Conservation (phyloP, 257 asterid genomes). For the Ehretia macrophylla region DNA sequence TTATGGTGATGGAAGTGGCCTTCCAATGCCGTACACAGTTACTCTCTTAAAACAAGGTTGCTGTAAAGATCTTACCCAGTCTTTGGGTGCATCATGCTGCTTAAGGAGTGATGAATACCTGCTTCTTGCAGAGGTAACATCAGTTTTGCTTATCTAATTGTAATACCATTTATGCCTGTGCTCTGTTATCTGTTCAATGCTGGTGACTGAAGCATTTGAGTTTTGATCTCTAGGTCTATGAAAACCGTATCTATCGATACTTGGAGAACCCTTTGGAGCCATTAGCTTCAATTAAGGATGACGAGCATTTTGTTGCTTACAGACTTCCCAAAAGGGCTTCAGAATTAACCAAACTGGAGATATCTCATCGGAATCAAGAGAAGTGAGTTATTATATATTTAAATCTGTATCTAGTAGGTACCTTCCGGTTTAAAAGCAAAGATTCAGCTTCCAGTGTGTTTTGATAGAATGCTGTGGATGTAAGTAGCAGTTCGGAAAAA, state of each 20-base stretch:
- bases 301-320: conserved; percentile 87
- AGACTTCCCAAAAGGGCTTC: conserved; percentile 63
- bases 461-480: no score
- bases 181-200: conserved; percentile 2
- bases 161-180: conserved; percentile 4
- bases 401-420: background rate
- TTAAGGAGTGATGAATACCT: conserved; percentile 66
- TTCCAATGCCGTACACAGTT: conserved; percentile 91
- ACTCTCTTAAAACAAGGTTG: conserved; percentile 72
- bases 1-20: conserved; percentile 81
- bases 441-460: background rate
- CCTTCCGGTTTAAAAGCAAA: background rate
- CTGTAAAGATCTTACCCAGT: conserved; percentile 75
- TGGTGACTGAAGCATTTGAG: conserved; percentile 17
- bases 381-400: conserved; percentile 44
- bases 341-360: conserved; percentile 65
- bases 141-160: background rate
- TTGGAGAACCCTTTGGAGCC: conserved; percentile 73
- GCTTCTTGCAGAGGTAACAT: conserved; percentile 84
- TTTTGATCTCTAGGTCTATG: conserved; percentile 61
- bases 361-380: conserved; percentile 65
- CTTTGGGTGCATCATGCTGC: conserved; percentile 64
- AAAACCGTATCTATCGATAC: conserved; percentile 69
- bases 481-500: no score
- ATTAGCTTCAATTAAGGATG: conserved; percentile 70